These are phyloP conservation scores for Phytopythium cucurbitacearum DNA, from an alignment of 352 stramenopile species.

Conservation along the genomic window DNA sequence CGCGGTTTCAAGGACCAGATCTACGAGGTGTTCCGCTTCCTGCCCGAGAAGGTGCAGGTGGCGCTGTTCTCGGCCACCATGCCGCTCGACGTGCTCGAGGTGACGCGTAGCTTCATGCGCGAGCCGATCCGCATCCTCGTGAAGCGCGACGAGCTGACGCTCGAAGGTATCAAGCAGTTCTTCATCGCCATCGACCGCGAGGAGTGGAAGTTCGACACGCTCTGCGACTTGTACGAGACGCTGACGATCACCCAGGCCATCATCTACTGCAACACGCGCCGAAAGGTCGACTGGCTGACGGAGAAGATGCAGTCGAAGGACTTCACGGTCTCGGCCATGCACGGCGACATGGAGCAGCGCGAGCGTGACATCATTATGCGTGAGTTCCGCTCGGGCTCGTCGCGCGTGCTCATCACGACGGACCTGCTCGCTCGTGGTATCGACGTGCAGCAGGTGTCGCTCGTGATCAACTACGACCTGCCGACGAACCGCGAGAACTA, in stretches of 20 bases:
- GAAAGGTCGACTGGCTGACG: conserved; percentile 99
- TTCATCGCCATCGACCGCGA: conserved; percentile 98
- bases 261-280: conserved; percentile 99
- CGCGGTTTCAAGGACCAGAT: conserved; percentile 99
- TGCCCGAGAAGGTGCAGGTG: conserved; percentile 97
- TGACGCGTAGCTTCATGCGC: conserved; percentile 98
- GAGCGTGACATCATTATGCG: conserved; percentile 99
- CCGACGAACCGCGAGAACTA: conserved; percentile 99
- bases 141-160: conserved; percentile 99
- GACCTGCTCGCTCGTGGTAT: conserved; percentile 99
- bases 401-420: conserved; percentile 99
- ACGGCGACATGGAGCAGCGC: conserved; percentile 99
- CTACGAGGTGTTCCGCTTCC: conserved; percentile 99
- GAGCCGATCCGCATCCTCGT: conserved; percentile 99
- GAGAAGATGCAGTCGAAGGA: conserved; percentile 99
- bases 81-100: conserved; percentile 98
- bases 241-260: conserved; percentile 99
- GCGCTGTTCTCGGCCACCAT: conserved; percentile 99
- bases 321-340: conserved; percentile 99
- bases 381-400: conserved; percentile 99
- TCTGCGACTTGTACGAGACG: conserved; percentile 99
- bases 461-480: conserved; percentile 99
- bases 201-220: conserved; percentile 99
- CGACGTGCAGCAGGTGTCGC: conserved; percentile 98
- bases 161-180: conserved; percentile 99